A percentile compares a stretch with the other conserved stretches of the same genome.
These are phyloP conservation scores for Toxicodendron radicans DNA, from an alignment of 345 rosid species.

Conservation along the genomic window DNA sequence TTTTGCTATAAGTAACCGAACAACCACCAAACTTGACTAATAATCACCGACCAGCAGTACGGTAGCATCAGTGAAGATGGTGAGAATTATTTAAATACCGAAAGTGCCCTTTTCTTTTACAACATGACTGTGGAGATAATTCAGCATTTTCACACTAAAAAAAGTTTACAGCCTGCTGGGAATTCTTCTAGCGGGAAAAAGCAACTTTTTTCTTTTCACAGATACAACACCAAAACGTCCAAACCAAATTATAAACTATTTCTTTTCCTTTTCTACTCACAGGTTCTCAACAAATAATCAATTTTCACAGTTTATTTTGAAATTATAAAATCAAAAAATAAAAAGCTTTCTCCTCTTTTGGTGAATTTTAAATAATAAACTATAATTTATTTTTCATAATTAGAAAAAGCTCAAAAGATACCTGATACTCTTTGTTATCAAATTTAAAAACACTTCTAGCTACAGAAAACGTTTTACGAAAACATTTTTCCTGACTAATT, in stretches of 20 bases:
- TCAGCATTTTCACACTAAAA: background rate
- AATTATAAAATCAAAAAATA: too few relatives aligned
- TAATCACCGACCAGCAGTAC: background rate
- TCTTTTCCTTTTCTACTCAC: background rate
- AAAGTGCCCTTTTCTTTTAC: background rate
- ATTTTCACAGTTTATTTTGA: background rate
- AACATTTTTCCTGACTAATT: background rate
- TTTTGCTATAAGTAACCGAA: too few relatives aligned
- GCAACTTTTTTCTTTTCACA: background rate
- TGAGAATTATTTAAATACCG: background rate
- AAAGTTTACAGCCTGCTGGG: background rate
- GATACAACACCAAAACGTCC: background rate
- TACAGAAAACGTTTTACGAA: background rate
- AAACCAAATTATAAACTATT: background rate
- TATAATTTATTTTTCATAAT: background rate
- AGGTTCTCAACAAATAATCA: background rate
- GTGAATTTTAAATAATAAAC: conserved; percentile 8
- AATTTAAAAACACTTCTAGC: background rate
- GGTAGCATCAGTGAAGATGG: background rate
- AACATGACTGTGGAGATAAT: background rate
- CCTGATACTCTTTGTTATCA: background rate
- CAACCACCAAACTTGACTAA: background rate
- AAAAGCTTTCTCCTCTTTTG: background rate
- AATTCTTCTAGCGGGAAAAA: conserved; percentile 26
- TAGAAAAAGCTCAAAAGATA: background rate